Conservation (phyloP, 768 basidiomycete species). For the Phlegmacium glaucopus region DNA sequence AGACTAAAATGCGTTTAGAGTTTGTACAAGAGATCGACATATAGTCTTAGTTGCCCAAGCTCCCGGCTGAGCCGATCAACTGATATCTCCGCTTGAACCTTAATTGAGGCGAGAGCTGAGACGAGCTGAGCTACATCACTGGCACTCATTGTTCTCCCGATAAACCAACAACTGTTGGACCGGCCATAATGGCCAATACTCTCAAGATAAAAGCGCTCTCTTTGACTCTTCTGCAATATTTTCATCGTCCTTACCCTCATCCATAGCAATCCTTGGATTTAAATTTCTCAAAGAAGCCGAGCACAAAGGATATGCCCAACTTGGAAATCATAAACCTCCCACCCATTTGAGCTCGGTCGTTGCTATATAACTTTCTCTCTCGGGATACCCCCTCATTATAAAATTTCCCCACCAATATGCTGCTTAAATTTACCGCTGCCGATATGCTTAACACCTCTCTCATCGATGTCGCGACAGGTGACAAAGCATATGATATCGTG, state of each 20-base stretch:
- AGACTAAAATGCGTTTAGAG: no score
- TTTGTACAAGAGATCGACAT: no score
- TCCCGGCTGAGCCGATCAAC: no score
- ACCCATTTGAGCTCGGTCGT: conserved; percentile 28
- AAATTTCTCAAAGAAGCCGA: conserved; percentile 1
- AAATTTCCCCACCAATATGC: conserved; percentile 31
- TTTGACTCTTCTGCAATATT: no score
- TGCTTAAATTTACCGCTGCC: conserved; percentile 55
- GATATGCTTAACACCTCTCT: conserved; percentile 58
- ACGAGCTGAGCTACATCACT: no score
- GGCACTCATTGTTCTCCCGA: conserved; percentile 1
- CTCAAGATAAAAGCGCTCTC: neutral
- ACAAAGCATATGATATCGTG: conserved; percentile 44
- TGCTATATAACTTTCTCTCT: conserved; percentile 2
- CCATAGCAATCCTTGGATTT: no score
- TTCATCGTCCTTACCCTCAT: no score
- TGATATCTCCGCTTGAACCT: no score
- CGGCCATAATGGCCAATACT: no score
- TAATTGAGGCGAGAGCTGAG: no score
- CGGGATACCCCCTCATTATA: neutral
- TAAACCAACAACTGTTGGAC: no score
- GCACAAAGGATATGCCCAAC: conserved; percentile 44
- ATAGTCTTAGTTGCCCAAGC: no score
- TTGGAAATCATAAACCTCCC: conserved; percentile 41
- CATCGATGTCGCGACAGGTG: conserved; percentile 49